Evolutionary conservation across 257 asterid species (phyloP).

Genomic region (Ophiorrhiza pumila): DNA sequence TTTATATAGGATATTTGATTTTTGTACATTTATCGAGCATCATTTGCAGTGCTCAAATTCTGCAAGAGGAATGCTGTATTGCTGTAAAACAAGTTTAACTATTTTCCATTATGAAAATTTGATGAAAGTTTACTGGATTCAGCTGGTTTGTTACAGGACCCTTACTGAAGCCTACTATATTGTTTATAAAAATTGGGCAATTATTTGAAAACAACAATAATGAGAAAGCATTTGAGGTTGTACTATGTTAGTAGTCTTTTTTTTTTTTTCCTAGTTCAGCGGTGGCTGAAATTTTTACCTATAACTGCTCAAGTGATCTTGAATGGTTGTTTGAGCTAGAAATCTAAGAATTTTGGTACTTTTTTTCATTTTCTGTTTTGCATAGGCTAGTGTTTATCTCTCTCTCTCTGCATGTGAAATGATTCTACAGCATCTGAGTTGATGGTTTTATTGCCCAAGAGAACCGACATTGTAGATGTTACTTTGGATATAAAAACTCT

Average conservation of each 20-base stretch:
- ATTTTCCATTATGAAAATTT: neutral
- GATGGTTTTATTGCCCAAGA: constrained; percentile 58
- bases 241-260: neutral
- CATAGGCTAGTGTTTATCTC: constrained; percentile 1
- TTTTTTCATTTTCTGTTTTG: constrained; percentile 5
- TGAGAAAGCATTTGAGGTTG: neutral
- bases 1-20: neutral
- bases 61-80: neutral
- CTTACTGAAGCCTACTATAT: neutral
- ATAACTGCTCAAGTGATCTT: constrained; percentile 1
- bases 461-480: too few relatives aligned
- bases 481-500: too few relatives aligned
- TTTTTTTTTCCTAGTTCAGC: neutral
- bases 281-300: constrained; percentile 9
- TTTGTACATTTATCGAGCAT: neutral
- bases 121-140: neutral
- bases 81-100: neutral
- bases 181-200: neutral
- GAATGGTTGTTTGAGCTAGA: constrained; percentile 15
- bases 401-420: constrained; percentile 35
- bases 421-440: constrained; percentile 60
- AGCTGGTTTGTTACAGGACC: neutral
- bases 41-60: neutral
- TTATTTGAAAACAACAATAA: neutral
- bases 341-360: constrained; percentile 14